These are phyloP conservation scores for Pseudogymnoascus sp. DNA, from an alignment of 2,329 filamentous ascomycete species.

Conservation along the genomic window DNA sequence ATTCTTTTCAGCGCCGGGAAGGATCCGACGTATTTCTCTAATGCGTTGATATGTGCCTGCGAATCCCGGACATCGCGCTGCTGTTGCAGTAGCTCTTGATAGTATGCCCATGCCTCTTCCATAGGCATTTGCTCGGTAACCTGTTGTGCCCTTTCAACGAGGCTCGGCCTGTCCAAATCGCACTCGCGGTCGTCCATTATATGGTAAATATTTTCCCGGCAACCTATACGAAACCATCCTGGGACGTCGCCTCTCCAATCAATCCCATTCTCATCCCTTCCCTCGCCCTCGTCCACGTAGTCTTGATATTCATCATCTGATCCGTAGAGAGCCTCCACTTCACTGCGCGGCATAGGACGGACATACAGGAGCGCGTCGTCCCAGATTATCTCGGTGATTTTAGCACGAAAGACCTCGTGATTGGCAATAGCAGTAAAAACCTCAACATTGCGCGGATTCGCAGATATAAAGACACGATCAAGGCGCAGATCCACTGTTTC, in stretches of 20 bases:
- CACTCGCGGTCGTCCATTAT: accelerated
- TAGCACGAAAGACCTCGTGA: conserved; percentile 28
- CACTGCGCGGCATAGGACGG: background rate
- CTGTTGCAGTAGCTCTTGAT: conserved; percentile 29
- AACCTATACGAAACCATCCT: background rate
- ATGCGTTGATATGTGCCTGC: conserved; percentile 25
- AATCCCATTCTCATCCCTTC: background rate
- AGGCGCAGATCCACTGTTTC: too few species aligned
- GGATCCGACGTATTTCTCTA: conserved; percentile 28
- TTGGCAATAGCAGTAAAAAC: conserved; percentile 32
- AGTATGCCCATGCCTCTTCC: conserved; percentile 25
- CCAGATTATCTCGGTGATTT: conserved; percentile 17
- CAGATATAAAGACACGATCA: conserved; percentile 7
- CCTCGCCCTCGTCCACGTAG: too few species aligned
- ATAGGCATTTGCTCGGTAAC: conserved; percentile 14
- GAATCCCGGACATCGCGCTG: conserved; percentile 28
- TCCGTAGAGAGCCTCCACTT: background rate
- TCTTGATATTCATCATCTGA: background rate
- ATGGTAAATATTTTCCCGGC: background rate
- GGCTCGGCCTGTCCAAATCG: background rate
- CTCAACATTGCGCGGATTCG: conserved; percentile 33
- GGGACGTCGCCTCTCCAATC: background rate
- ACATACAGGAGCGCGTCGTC: too few species aligned
- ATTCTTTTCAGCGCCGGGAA: conserved; percentile 33
- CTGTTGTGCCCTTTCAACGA: background rate